phyloP scores from a whole-genome alignment of 73 alveolate genomes.

The Paramecium bursaria region DNA sequence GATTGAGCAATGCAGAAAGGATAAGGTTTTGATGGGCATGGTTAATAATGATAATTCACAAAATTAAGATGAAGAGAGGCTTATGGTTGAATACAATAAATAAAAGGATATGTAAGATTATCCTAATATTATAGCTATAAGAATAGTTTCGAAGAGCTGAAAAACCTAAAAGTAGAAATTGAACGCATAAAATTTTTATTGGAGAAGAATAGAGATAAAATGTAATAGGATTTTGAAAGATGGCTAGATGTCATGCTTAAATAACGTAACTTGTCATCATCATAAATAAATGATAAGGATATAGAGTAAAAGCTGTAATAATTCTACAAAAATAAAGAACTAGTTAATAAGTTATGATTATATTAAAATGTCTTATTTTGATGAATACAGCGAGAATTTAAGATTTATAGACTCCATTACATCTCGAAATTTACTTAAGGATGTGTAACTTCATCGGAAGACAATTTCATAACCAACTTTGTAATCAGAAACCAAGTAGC shows the following conservation, averaged over 20 bases:
- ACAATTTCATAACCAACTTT: too few relatives aligned
- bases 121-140: slow-evolving; percentile 24
- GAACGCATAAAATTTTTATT: slow-evolving; percentile 79
- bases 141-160: slow-evolving; percentile 74
- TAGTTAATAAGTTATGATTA: slow-evolving; percentile 69
- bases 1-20: slow-evolving; percentile 85
- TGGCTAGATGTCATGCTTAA: slow-evolving; percentile 86
- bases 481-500: too few relatives aligned
- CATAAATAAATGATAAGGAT: slow-evolving; percentile 62
- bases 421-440: too few relatives aligned
- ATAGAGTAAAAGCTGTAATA: slow-evolving; percentile 79
- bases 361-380: neutral
- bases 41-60: slow-evolving; percentile 76
- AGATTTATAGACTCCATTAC: too few relatives aligned
- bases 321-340: slow-evolving; percentile 81
- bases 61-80: slow-evolving; percentile 76
- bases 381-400: too few relatives aligned
- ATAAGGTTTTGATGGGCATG: slow-evolving; percentile 85
- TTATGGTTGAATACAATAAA: slow-evolving; percentile 69
- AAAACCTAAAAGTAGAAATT: slow-evolving; percentile 84
- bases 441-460: too few relatives aligned
- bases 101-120: slow-evolving; percentile 69
- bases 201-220: slow-evolving; percentile 74
- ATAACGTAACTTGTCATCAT: slow-evolving; percentile 31
- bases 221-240: slow-evolving; percentile 86